Base-by-base conservation (phyloP, 495 filamentous ascomycete species). In the Staphylotrichum longicolle region DNA sequence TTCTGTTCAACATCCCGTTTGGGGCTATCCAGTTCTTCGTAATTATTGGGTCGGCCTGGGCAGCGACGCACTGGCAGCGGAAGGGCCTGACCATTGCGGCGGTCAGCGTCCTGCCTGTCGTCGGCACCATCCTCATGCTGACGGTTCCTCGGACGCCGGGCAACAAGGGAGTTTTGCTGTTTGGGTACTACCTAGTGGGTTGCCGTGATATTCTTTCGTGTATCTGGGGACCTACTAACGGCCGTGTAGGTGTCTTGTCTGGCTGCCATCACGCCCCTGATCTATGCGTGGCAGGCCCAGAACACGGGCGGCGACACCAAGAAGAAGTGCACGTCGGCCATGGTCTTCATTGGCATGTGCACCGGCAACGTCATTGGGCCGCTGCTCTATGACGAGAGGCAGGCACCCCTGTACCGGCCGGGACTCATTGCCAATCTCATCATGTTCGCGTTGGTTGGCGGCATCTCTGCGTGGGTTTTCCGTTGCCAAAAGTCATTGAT, bases 271-370 rank as follows among this genome's bases (percentile, higher is more conserved):
- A 82, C 83, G 7, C 85, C 86, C 5, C 72, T 88, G 66, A 82
- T 88, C 44, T 87, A 86, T 67, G 80, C 83, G 0, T 88, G 86
- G 86, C 82, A 81, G 12, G 85, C 83, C 0, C 84, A 80, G 63
- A 88, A 88, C 66, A 88, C 85, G 0, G 86, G 78, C 2, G 85
- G 85, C 0, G 85, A 88, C 62, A 87, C 85, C 14, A 88, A 88
- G 70, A 83, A 86, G 65, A 87, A 87, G 63, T 79, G 84, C 33
- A 86, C 81, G 0, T 86, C 85, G 0, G 83, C 75, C 56, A 79
- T 87, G 46, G 72, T 87, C 7, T 82, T 86, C 53, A 75, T 86
- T 35, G 86, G 86, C 10, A 83, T 85, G 68, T 86, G 81, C 63
- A 80, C 80, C 14, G 85, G 85, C 35, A 87, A 79, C n/a, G 72